Base-by-base conservation (phyloP, 257 asterid genomes). In the Scutellaria baicalensis region DNA sequence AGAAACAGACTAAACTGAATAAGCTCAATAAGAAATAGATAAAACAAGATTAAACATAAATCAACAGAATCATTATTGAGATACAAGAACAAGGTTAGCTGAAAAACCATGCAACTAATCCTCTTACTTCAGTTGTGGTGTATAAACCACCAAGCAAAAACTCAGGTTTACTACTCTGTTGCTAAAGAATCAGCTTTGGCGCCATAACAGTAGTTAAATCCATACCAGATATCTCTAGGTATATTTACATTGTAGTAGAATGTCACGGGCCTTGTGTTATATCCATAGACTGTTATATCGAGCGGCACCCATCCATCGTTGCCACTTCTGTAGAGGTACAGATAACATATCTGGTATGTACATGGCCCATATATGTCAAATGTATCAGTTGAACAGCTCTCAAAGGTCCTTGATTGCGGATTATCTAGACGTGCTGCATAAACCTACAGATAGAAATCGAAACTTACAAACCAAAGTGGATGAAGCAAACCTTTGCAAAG, bases 281-380 rank as follows among this genome's bases (percentile, higher is more conserved):
- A 84, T 13, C 88, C 99, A 1, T 64, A 67, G 13, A 91, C 82
- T 1, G 95, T 83, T 5, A 91, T 91, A 71, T 89, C 96, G 18
- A 74, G 79, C 0, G 97, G 99, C 35, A 84, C 75, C 99, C 99
- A 93, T 7, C 99, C 99, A 70, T 91, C 99, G 1, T 82, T 72
- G 2, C 99, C 99, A 14, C 94, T 91, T 77, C 99, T 80, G 79
- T 93, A 93, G 31, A 93, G 86, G 78, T 93, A 93, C 72, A 87
- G 36, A 66, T 93, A 93, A 62, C 99, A 93, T 62, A 93, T 84
- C 80, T 91, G 92, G 80, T 89, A 87, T 9, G 97, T 91, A 62
- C 99, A 93, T 0, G 97, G 97, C 13, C 97, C 99, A 27, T 64
- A 21, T 49, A 93, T 64, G 35, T 83, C 78, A 60, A 83, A 91